Conservation (phyloP, 345 rosid genomes). For the Arabidopsis suecica region DNA sequence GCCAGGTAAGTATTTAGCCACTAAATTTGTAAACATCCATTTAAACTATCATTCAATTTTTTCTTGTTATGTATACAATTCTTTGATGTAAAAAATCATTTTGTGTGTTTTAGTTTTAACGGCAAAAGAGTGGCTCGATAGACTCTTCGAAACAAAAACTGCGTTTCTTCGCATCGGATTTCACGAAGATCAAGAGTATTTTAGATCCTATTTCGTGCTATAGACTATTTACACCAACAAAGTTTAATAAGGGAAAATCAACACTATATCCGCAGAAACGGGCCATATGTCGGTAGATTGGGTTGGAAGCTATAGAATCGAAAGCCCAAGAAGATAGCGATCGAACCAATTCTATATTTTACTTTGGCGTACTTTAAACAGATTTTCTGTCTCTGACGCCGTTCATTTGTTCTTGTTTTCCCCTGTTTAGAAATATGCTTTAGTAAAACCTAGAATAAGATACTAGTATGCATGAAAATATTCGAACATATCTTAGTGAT, state of each 20-base stretch:
- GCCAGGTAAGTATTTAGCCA: slow-evolving; percentile 28
- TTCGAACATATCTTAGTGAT: slow-evolving; percentile 32
- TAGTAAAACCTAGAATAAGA: not conserved
- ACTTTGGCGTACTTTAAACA: slow-evolving; percentile 5
- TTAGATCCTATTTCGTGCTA: slow-evolving; percentile 33
- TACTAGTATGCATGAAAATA: slow-evolving; percentile 22
- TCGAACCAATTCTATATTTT: slow-evolving; percentile 8
- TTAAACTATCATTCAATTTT: slow-evolving; percentile 1
- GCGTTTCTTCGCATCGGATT: slow-evolving; percentile 33
- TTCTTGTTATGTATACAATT: not conserved
- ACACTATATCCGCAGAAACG: slow-evolving; percentile 16
- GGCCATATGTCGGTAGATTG: slow-evolving; percentile 22
- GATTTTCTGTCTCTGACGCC: slow-evolving; percentile 21
- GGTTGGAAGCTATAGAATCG: slow-evolving; percentile 6
- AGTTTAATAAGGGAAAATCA: not conserved
- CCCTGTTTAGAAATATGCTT: not conserved
- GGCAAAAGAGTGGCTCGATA: slow-evolving; percentile 34
- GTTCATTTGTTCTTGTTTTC: not conserved
- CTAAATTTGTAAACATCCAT: slow-evolving; percentile 14
- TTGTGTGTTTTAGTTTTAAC: slow-evolving; percentile 15
- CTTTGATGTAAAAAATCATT: not conserved
- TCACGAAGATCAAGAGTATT: slow-evolving; percentile 38
- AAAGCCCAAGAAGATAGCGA: slow-evolving; percentile 29
- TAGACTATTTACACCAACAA: slow-evolving; percentile 21
- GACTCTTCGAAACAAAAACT: slow-evolving; percentile 8